Evolutionary conservation across 441 rosid species (phyloP).

Genomic region (Pelargonium citronellum): DNA sequence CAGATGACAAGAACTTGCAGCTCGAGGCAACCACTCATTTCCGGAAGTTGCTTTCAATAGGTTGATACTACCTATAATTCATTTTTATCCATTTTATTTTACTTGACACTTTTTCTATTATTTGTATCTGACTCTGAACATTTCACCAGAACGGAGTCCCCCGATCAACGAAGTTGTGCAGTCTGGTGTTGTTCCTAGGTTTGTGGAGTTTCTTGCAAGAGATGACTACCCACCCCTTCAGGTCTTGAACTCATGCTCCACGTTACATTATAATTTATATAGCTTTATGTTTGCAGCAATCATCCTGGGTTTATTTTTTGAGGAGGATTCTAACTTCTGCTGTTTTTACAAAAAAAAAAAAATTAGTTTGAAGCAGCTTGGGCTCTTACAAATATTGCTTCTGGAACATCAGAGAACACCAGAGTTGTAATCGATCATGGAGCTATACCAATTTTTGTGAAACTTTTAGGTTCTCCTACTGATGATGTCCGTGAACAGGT

Average conservation of each 20-base stretch:
- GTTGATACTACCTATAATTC: conserved; percentile 22
- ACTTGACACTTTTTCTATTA: not conserved
- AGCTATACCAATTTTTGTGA: not conserved
- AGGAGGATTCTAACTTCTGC: too few species aligned
- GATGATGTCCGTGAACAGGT: conserved; percentile 7
- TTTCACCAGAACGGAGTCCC: conserved; percentile 39
- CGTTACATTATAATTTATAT: not conserved
- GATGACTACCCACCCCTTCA: conserved; percentile 46
- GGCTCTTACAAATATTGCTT: not conserved
- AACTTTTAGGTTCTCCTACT: not conserved
- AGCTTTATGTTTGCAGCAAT: too few species aligned
- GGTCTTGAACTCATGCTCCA: conserved; percentile 21
- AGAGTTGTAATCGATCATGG: conserved; percentile 5
- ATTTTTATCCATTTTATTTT: not conserved
- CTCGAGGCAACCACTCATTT: conserved; percentile 40
- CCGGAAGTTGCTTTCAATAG: conserved; percentile 48
- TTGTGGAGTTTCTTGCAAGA: conserved; percentile 44
- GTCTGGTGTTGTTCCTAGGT: conserved; percentile 52
- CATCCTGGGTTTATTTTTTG: too few species aligned
- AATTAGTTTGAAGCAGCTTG: too few species aligned
- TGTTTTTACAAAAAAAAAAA: too few species aligned
- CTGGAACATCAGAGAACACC: conserved; percentile 7
- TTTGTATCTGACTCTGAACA: conserved; percentile 7
- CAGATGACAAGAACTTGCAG: conserved; percentile 36
- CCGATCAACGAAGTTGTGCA: conserved; percentile 46